Percentiles rank a stretch among this genome's conserved stretches.
Conservation (phyloP, 2,329 filamentous ascomycete species). For the Raffaelea albimanens region DNA sequence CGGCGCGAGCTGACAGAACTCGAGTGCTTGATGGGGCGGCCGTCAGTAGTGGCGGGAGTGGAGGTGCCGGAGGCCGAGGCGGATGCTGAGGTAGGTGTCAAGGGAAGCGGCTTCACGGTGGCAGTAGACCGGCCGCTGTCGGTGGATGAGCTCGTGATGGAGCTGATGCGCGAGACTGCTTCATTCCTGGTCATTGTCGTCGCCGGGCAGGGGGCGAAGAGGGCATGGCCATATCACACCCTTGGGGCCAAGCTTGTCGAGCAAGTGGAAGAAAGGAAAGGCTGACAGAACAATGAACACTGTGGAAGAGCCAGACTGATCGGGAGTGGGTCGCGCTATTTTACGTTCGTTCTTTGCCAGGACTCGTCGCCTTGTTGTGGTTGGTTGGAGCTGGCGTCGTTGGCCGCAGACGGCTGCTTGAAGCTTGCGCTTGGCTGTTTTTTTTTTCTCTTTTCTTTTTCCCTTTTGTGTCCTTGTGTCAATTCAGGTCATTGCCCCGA, state of each 20-base stretch:
- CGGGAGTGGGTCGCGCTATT: not conserved
- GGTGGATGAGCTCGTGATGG: constrained; percentile 54
- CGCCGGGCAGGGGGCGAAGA: constrained; percentile 14
- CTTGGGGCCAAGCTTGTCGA: not conserved
- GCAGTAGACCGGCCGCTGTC: constrained; percentile 58
- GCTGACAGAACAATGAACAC: constrained; percentile 1
- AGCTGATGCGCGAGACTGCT: constrained; percentile 53
- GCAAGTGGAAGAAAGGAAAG: not conserved
- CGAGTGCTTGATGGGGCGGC: constrained; percentile 6
- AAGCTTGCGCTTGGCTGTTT: not conserved
- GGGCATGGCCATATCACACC: constrained; percentile 12
- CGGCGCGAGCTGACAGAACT: constrained; percentile 16
- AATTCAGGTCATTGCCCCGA: not conserved
- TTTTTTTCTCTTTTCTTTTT: not conserved
- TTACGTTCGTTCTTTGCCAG: not conserved
- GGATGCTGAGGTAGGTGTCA: constrained; percentile 15
- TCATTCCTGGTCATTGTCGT: constrained; percentile 61
- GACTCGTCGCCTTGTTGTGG: too few species aligned
- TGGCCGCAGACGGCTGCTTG: too few species aligned
- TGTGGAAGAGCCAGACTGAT: too few species aligned
- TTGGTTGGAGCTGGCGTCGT: too few species aligned
- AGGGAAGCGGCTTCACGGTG: constrained; percentile 45
- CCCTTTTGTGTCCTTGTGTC: not conserved
- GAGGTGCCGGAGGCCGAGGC: constrained; percentile 10
- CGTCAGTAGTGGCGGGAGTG: not conserved